These are phyloP conservation scores for Fagopyrum homotropicum DNA, from an alignment of 148 eudicot species.

Conservation along the genomic window DNA sequence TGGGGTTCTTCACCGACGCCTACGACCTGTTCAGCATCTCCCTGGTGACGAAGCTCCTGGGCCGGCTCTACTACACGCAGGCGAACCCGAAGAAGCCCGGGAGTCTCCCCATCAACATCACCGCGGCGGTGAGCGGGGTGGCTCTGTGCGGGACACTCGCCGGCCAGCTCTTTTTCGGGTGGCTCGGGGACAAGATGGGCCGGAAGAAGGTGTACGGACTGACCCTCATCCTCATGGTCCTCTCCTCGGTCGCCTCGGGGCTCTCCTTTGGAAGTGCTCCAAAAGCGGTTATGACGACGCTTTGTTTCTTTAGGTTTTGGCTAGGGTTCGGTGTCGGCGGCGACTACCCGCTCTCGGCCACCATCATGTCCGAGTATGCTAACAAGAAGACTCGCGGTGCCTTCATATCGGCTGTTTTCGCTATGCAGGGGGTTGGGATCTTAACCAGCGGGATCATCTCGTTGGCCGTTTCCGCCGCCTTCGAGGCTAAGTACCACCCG, in stretches of 20 bases:
- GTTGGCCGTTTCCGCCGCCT: slow-evolving; percentile 30
- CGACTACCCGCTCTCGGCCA: slow-evolving; percentile 52
- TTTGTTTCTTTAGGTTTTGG: slow-evolving; percentile 55
- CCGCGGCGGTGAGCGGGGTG: slow-evolving; percentile 48
- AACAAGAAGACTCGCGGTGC: slow-evolving; percentile 60
- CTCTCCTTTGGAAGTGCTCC: slow-evolving; percentile 30
- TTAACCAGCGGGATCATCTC: slow-evolving; percentile 46
- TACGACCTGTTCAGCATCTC: too few relatives aligned
- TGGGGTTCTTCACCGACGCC: too few relatives aligned
- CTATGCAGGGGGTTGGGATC: slow-evolving; percentile 67
- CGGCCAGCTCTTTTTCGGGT: slow-evolving; percentile 59
- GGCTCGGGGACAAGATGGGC: slow-evolving; percentile 57
- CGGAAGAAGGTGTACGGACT: slow-evolving; percentile 37
- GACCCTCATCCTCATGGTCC: slow-evolving; percentile 43
- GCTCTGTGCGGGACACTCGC: slow-evolving; percentile 44
- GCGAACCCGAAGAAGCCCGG: slow-evolving; percentile 23
- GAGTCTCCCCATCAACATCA: slow-evolving; percentile 31
- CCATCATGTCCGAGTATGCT: slow-evolving; percentile 61
- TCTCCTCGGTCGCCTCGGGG: slow-evolving; percentile 43
- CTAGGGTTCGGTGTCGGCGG: slow-evolving; percentile 66
- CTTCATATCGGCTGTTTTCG: slow-evolving; percentile 58
- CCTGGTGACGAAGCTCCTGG: too few relatives aligned
- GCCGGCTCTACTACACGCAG: too few relatives aligned
- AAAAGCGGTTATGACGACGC: slow-evolving; percentile 32
- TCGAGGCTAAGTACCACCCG: slow-evolving; percentile 30